Percentiles rank a stretch among this genome's conserved stretches.
Conservation (phyloP, 2,329 filamentous ascomycete genomes). For the Cadophora malorum region DNA sequence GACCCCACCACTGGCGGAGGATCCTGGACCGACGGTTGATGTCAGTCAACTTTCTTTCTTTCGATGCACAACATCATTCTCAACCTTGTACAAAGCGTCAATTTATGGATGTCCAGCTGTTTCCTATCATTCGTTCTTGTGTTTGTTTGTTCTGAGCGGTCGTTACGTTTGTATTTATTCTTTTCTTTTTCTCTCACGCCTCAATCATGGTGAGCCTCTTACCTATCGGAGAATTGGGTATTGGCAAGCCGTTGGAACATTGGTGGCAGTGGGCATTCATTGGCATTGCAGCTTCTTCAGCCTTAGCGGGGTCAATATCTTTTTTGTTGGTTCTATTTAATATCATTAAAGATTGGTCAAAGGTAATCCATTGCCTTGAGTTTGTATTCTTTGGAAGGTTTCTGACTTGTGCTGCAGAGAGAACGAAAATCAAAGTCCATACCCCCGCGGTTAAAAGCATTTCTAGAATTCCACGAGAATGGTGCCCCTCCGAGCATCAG, state of each 20-base stretch:
- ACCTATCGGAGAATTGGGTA: constrained; percentile 11
- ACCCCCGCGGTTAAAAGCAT: constrained; percentile 14
- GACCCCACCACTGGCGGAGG: background rate
- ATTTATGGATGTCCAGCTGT: constrained; percentile 3
- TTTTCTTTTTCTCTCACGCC: background rate
- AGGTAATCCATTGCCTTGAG: background rate
- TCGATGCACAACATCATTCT: background rate
- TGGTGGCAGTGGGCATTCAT: constrained; percentile 23
- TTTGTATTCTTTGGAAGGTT: background rate
- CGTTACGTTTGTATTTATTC: background rate
- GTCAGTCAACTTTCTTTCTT: constrained; percentile 7
- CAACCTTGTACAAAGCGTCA: background rate
- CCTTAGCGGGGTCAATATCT: constrained; percentile 12
- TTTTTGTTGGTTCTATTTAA: constrained; percentile 12
- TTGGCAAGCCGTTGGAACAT: constrained; percentile 16
- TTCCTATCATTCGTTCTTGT: constrained; percentile 1
- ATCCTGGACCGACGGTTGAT: constrained; percentile 17
- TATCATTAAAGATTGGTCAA: constrained; percentile 10
- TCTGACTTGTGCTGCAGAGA: background rate
- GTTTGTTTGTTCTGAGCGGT: constrained; percentile 11
- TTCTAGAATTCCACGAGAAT: constrained; percentile 13
- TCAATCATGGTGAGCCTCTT: constrained; percentile 15
- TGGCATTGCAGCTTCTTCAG: constrained; percentile 16
- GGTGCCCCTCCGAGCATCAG: background rate
- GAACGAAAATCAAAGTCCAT: constrained; percentile 14